phyloP scores from a whole-genome alignment of 108 stramenopile genomes.

The Bacterosira constricta region DNA sequence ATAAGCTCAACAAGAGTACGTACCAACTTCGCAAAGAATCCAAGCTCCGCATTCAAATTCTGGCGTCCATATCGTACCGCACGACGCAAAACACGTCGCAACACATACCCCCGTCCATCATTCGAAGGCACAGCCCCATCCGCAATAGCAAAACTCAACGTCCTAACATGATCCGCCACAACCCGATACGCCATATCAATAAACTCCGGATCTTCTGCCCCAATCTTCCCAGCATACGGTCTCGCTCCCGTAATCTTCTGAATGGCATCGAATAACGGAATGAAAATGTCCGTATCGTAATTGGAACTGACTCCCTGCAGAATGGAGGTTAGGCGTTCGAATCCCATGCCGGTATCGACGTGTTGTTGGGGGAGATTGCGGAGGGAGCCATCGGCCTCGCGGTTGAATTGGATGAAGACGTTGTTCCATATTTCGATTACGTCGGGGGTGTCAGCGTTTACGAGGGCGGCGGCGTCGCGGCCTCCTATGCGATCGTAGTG shows the following conservation, averaged over 20 bases:
- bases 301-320: constrained; percentile 94
- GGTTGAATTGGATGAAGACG: constrained; percentile 99
- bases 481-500: constrained; percentile 99
- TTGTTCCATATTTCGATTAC: constrained; percentile 99
- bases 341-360: constrained; percentile 99
- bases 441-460: constrained; percentile 96
- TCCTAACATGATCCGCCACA: constrained; percentile 99
- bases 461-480: constrained; percentile 92
- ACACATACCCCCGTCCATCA: constrained; percentile 98
- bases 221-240: constrained; percentile 92
- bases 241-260: constrained; percentile 81
- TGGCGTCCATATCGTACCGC: constrained; percentile 97
- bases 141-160: constrained; percentile 96
- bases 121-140: constrained; percentile 98
- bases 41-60: constrained; percentile 91
- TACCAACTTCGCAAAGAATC: constrained; percentile 95
- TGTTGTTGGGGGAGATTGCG: constrained; percentile 93
- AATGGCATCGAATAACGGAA: constrained; percentile 95
- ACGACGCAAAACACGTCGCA: constrained; percentile 94
- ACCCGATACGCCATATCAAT: constrained; percentile 99
- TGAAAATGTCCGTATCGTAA: constrained; percentile 99
- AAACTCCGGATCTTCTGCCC: constrained; percentile 86
- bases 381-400: constrained; percentile 89
- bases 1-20: constrained; percentile 85
- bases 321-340: constrained; percentile 95